phyloP scores from a whole-genome alignment of 768 basidiomycete genomes.

The Hirschioporus abietinus region DNA sequence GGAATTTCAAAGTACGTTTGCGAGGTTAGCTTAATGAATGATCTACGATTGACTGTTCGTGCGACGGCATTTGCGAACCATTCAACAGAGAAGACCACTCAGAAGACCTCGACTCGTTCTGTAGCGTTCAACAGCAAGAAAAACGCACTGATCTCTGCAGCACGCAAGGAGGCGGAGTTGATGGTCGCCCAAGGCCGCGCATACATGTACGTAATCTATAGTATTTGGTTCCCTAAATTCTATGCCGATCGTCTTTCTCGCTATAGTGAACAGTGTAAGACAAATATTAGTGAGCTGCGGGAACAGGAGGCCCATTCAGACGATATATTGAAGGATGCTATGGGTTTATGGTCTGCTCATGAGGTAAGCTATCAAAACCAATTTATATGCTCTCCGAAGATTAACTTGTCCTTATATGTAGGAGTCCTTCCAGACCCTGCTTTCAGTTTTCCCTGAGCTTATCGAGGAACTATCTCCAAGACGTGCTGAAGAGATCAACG shows the following conservation, averaged over 20 bases:
- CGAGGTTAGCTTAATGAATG: background rate
- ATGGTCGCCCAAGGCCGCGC: conserved; percentile 16
- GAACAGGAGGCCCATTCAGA: conserved; percentile 19
- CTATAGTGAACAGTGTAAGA: conserved; percentile 24
- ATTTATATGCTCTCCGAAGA: background rate
- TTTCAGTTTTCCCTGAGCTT: conserved; percentile 20
- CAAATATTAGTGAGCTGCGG: conserved; percentile 17
- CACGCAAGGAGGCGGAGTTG: conserved; percentile 16
- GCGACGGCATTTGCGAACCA: conserved; percentile 1
- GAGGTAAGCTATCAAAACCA: background rate
- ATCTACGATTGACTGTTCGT: background rate
- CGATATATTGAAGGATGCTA: conserved; percentile 13
- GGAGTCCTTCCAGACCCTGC: conserved; percentile 16
- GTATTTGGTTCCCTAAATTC: background rate
- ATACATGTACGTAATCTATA: conserved; percentile 16
- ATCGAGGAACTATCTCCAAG: conserved; percentile 28
- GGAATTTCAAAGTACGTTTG: background rate
- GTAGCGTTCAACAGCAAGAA: conserved; percentile 21
- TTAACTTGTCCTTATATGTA: conserved; percentile 7
- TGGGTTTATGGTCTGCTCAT: conserved; percentile 9
- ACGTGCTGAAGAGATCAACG: conserved; percentile 26
- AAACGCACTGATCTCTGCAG: conserved; percentile 17
- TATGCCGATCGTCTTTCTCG: conserved; percentile 6
- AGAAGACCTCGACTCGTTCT: conserved; percentile 16
- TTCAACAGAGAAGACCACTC: conserved; percentile 20